phyloP scores from a whole-genome alignment of 176 grass and related monocot genomes.

The Poa annua region DNA sequence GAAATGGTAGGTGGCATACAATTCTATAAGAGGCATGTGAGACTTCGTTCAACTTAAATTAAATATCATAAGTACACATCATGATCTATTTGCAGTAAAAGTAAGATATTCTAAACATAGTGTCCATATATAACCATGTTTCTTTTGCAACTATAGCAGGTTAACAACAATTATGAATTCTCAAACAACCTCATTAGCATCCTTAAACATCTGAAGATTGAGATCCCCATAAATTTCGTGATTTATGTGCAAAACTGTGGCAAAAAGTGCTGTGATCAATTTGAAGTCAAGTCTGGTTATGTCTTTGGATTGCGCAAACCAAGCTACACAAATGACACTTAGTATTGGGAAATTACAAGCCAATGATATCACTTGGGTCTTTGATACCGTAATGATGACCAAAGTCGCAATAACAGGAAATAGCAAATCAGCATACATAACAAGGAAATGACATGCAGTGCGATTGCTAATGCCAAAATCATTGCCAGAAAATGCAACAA shows the following conservation, averaged over 20 bases:
- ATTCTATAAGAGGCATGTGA: background rate
- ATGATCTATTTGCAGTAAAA: conserved; percentile 3
- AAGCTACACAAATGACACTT: background rate
- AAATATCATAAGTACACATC: background rate
- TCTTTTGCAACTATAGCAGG: background rate
- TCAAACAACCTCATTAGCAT: background rate
- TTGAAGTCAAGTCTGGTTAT: background rate
- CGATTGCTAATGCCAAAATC: background rate
- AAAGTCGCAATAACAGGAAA: background rate
- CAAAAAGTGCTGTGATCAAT: background rate
- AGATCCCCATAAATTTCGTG: background rate
- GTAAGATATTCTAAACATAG: background rate
- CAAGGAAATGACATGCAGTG: background rate
- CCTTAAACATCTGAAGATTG: background rate
- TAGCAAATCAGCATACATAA: background rate
- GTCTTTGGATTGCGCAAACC: background rate
- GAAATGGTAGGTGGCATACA: background rate
- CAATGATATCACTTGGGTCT: background rate
- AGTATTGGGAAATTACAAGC: background rate
- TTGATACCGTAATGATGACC: background rate
- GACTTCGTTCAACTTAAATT: background rate
- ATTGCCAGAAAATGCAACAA: background rate
- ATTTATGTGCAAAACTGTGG: background rate
- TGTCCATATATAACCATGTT: background rate
- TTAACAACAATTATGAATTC: background rate